A percentile compares a stretch with the other conserved stretches of the same genome.
Conservation (phyloP, 2,329 filamentous ascomycete genomes). For the Alternaria postmessia region DNA sequence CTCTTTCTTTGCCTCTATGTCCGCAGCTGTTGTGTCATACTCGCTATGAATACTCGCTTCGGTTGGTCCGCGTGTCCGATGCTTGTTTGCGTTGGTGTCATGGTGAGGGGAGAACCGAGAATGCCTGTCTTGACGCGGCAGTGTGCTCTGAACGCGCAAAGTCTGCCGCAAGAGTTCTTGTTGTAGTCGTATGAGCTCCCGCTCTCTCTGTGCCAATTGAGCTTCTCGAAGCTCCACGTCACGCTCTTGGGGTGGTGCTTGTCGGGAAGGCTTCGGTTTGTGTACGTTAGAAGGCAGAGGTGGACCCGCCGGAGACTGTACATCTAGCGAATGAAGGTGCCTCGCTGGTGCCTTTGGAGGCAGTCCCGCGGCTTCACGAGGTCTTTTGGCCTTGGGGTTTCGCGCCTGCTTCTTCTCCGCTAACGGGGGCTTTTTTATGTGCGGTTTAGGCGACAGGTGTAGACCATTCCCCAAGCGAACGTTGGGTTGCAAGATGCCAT, state of each 20-base stretch:
- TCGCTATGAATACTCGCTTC: background rate
- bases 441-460: conserved; percentile 5
- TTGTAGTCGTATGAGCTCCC: conserved; percentile 15
- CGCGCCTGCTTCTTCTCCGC: conserved; percentile 3
- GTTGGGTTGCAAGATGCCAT: conserved; percentile 32
- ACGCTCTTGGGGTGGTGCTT: background rate
- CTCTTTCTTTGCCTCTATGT: conserved; percentile 15
- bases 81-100: background rate
- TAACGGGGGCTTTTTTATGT: conserved; percentile 5
- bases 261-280: background rate
- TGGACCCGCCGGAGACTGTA: background rate
- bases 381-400: background rate
- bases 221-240: conserved; percentile 15
- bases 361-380: background rate
- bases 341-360: background rate
- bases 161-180: conserved; percentile 12
- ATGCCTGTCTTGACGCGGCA: background rate
- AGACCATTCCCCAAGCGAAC: conserved; percentile 28
- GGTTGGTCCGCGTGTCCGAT: background rate
- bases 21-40: background rate
- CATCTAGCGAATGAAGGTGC: background rate
- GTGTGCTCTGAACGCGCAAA: conserved; percentile 1
- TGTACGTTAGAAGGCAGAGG: background rate
- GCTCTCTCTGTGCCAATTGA: conserved; percentile 14
- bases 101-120: background rate